Conservation (phyloP, 305 asterid species). For the Fraxinus angustifolia region DNA sequence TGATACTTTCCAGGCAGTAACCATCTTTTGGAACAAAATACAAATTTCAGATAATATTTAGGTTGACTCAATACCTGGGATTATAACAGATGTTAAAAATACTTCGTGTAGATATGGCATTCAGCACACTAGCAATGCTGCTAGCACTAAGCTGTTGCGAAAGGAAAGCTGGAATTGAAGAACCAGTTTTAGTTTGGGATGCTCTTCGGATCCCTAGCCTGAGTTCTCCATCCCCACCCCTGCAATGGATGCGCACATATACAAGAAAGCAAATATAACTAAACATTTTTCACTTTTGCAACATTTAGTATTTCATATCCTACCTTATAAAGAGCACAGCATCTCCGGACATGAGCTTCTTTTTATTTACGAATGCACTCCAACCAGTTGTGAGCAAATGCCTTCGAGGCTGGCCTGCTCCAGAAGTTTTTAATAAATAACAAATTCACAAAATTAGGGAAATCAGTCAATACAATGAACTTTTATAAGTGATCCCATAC, state of each 20-base stretch:
- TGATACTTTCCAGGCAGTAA: neutral
- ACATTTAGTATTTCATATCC: conserved; percentile 8
- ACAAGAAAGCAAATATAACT: conserved; percentile 15
- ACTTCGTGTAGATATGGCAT: conserved; percentile 54
- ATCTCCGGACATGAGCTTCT: conserved; percentile 90
- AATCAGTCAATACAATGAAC: neutral
- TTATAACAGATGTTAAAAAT: conserved; percentile 68
- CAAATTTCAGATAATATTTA: neutral
- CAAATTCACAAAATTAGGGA: neutral
- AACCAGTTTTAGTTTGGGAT: conserved; percentile 51
- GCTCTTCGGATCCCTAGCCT: conserved; percentile 97
- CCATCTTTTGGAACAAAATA: neutral
- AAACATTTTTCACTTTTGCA: neutral
- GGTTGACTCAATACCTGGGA: conserved; percentile 65
- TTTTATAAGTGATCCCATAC: neutral
- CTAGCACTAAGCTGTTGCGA: conserved; percentile 52
- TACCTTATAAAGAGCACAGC: conserved; percentile 97
- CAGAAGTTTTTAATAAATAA: neutral
- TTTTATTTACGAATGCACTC: conserved; percentile 96
- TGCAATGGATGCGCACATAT: conserved; percentile 25
- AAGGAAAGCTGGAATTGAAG: conserved; percentile 39
- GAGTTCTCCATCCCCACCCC: conserved; percentile 95
- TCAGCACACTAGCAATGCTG: conserved; percentile 53
- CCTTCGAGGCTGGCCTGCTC: conserved; percentile 97
- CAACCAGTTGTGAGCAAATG: conserved; percentile 99